A percentile compares a stretch with the other conserved stretches of the same genome.
Evolutionary conservation across 139 green algal species (phyloP).

Genomic region (Spirogloea muscicola): DNA sequence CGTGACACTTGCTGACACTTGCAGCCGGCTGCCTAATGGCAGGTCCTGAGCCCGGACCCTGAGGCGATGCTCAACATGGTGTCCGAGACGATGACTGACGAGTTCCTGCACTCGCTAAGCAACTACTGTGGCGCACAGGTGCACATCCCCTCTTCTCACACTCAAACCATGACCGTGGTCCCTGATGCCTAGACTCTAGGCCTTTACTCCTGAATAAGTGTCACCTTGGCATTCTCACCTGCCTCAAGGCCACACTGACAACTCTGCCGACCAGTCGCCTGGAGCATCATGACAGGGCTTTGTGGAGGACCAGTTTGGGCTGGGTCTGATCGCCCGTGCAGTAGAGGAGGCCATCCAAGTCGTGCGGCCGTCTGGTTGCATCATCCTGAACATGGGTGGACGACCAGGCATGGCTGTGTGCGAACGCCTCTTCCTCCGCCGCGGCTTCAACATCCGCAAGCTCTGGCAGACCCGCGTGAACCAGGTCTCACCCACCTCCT

Average conservation of each 20-base stretch:
- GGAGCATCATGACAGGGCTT: slow-evolving; percentile 36
- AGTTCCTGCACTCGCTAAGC: slow-evolving; percentile 41
- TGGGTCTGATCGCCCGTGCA: slow-evolving; percentile 40
- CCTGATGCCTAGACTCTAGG: too few relatives aligned
- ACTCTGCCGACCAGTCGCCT: too few relatives aligned
- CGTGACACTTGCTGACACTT: too few relatives aligned
- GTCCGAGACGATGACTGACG: slow-evolving; percentile 39
- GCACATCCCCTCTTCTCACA: neutral
- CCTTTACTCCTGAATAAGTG: too few relatives aligned
- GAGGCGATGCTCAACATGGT: slow-evolving; percentile 31
- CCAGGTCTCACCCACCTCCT: slow-evolving; percentile 18
- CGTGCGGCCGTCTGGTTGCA: slow-evolving; percentile 5
- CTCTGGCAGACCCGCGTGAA: slow-evolving; percentile 39
- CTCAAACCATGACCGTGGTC: too few relatives aligned
- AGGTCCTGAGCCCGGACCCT: slow-evolving; percentile 44
- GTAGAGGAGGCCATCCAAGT: slow-evolving; percentile 39
- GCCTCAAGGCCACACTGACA: too few relatives aligned
- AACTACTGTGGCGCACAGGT: slow-evolving; percentile 47
- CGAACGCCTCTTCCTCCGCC: slow-evolving; percentile 32
- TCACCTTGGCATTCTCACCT: too few relatives aligned
- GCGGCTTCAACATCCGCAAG: slow-evolving; percentile 25
- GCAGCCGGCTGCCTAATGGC: neutral
- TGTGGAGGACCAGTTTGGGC: slow-evolving; percentile 49
- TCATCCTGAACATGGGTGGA: slow-evolving; percentile 45
- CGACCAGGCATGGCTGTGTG: slow-evolving; percentile 36